Base-by-base conservation (phyloP, 345 rosid genomes). In the Lepidium sativum region DNA sequence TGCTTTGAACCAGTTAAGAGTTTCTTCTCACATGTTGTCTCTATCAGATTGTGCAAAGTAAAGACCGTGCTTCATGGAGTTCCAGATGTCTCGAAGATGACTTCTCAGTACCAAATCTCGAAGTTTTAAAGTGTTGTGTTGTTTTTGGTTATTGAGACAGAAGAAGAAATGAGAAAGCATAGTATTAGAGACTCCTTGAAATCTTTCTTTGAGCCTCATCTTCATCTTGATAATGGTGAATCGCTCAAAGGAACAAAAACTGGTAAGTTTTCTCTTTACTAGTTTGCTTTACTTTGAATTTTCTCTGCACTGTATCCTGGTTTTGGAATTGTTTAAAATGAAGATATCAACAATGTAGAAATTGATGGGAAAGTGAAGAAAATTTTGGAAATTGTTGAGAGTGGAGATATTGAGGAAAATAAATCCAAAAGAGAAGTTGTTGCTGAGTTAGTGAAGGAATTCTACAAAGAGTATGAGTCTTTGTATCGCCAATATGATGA, bases 181-280 rank as follows among this genome's bases (percentile, higher is more conserved):
- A 77, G 74, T 11, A 67, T 77, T 53, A 79, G 78, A 66, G 84
- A 89, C 52, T 83, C 91, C 37, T 66, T 92, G 58, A 87, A 83
- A 74, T 84, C 96, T 56, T 77, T 88, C 43, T 79, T 88, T 70
- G 87, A 87, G 64, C 74, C 72, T 71, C 89, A 89, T 78, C 68
- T 86, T 57, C 86, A 87, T 81, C 84, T 85, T 43, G 91, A 89
- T 50, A 75, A 76, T 17, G 84, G 66, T 56, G 91, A 87, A 52
- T 78, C 81, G 62, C 89, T 86, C 60, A 80, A 89, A 83, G 97
- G 76, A 79, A 80, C 77, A 40, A 92, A 82, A 73, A 75, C 72
- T 76, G 96, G 98, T 92, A 69, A 73, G 32, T 34, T 63, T 16
- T 18, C 40, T 64, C 32, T 45, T 25, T 33, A 52, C 29, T 16